These are phyloP conservation scores for Cetraspora pellucida DNA, from an alignment of 192 early-diverging fungal species.

Conservation along the genomic window DNA sequence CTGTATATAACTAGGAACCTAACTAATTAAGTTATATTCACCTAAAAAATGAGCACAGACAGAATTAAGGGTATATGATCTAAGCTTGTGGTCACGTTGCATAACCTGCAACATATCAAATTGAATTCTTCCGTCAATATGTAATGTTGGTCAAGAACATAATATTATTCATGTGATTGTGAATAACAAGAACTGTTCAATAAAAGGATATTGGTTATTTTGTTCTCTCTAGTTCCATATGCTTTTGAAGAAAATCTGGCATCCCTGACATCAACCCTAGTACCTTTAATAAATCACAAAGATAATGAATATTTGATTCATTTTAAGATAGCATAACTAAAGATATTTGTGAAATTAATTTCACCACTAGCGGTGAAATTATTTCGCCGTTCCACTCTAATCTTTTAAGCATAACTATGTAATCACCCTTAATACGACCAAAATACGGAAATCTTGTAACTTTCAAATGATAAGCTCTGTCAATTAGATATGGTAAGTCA, in stretches of 20 bases:
- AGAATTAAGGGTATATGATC: constrained; percentile 94
- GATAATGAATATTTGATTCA: background rate
- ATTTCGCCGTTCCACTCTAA: too few species aligned
- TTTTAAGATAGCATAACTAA: background rate
- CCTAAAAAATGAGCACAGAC: constrained; percentile 93
- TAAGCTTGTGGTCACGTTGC: constrained; percentile 93
- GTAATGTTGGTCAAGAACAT: constrained; percentile 20
- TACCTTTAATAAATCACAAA: constrained; percentile 33
- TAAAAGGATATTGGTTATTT: constrained; percentile 66
- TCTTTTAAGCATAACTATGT: constrained; percentile 17
- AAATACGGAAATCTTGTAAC: constrained; percentile 81
- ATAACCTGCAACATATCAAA: constrained; percentile 93
- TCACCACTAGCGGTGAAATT: too few species aligned
- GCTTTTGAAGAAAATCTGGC: constrained; percentile 91
- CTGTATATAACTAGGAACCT: background rate
- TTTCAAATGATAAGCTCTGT: constrained; percentile 79
- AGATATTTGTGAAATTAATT: too few species aligned
- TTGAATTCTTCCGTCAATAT: constrained; percentile 87
- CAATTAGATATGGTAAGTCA: constrained; percentile 95
- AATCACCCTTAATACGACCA: constrained; percentile 66
- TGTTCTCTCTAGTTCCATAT: constrained; percentile 89
- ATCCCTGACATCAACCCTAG: constrained; percentile 73
- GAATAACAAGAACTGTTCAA: background rate
- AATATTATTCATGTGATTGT: background rate
- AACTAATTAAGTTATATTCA: constrained; percentile 37